These are phyloP conservation scores for Boletus albobrunnescens DNA, from an alignment of 1,284 basidiomycete species.

Conservation along the genomic window DNA sequence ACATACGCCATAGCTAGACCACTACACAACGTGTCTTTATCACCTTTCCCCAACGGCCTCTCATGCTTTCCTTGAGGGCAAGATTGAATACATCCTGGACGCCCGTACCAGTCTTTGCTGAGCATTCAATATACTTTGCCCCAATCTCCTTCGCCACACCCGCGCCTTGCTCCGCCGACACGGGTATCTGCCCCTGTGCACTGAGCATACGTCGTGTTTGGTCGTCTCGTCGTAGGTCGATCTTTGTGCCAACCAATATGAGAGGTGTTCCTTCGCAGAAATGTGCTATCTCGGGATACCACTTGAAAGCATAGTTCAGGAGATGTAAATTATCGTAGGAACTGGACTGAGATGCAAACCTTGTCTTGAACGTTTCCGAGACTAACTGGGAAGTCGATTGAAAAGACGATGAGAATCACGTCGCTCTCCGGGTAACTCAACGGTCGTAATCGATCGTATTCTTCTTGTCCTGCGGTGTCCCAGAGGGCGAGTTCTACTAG, in stretches of 20 bases:
- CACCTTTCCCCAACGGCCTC: constrained; percentile 68
- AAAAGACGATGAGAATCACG: constrained; percentile 96
- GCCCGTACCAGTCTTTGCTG: constrained; percentile 84
- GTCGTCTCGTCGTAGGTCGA: constrained; percentile 83
- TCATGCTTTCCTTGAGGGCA: constrained; percentile 86
- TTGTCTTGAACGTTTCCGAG: constrained; percentile 93
- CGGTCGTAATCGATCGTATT: constrained; percentile 92
- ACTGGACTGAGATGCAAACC: constrained; percentile 39
- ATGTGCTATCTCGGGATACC: constrained; percentile 97
- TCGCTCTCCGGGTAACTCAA: constrained; percentile 95
- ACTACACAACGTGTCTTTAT: constrained; percentile 79
- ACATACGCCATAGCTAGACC: constrained; percentile 41
- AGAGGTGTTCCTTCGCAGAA: constrained; percentile 94
- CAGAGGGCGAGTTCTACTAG: constrained; percentile 91
- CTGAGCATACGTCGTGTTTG: constrained; percentile 88
- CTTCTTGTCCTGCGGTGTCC: constrained; percentile 98
- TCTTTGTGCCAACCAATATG: constrained; percentile 93
- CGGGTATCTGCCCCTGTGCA: constrained; percentile 86
- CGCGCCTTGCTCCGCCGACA: constrained; percentile 76
- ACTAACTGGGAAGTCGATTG: constrained; percentile 94
- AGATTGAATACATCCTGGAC: constrained; percentile 92
- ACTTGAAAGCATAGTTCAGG: constrained; percentile 48
- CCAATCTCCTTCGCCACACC: constrained; percentile 87
- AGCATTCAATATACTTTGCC: constrained; percentile 95
- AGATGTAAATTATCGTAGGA: neutral